Conservation (phyloP, 495 filamentous ascomycete genomes). For the Lasiosphaeriaceae sp. region DNA sequence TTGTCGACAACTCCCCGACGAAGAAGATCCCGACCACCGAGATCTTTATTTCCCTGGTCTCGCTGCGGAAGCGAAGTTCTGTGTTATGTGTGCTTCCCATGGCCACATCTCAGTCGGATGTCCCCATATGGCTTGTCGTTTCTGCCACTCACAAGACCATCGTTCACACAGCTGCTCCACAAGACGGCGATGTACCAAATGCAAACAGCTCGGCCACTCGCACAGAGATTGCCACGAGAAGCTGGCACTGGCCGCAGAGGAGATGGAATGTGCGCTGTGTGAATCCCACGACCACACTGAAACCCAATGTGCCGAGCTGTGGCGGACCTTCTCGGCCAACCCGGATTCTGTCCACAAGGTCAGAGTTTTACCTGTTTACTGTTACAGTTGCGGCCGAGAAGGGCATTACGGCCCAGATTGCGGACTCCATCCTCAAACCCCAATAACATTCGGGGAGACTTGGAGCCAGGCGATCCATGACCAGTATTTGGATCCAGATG, state of each 20-base stretch:
- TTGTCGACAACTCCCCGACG: no score
- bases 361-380: slow-evolving; percentile 34
- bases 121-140: slow-evolving; percentile 29
- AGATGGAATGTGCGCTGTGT: slow-evolving; percentile 36
- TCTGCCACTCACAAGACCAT: slow-evolving; percentile 32
- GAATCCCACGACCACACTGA: slow-evolving; percentile 28
- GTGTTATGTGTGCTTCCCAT: slow-evolving; percentile 34
- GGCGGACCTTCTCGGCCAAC: slow-evolving; percentile 30
- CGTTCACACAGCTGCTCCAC: slow-evolving; percentile 32
- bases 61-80: slow-evolving; percentile 26
- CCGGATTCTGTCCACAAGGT: slow-evolving; percentile 28
- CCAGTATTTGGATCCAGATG: slow-evolving; percentile 35
- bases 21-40: slow-evolving; percentile 13
- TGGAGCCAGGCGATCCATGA: slow-evolving; percentile 33
- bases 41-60: slow-evolving; percentile 37
- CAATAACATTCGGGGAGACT: slow-evolving; percentile 18
- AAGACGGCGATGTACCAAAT: slow-evolving; percentile 35
- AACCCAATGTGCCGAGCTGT: slow-evolving; percentile 31
- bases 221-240: slow-evolving; percentile 30
- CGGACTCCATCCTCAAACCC: slow-evolving; percentile 9
- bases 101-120: slow-evolving; percentile 32
- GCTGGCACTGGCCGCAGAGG: slow-evolving; percentile 27
- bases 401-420: slow-evolving; percentile 40
- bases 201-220: slow-evolving; percentile 36
- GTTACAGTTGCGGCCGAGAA: slow-evolving; percentile 36